Evolutionary conservation across 1,139 yeast genomes (phyloP).

Genomic region (Ogataea hybrid): DNA sequence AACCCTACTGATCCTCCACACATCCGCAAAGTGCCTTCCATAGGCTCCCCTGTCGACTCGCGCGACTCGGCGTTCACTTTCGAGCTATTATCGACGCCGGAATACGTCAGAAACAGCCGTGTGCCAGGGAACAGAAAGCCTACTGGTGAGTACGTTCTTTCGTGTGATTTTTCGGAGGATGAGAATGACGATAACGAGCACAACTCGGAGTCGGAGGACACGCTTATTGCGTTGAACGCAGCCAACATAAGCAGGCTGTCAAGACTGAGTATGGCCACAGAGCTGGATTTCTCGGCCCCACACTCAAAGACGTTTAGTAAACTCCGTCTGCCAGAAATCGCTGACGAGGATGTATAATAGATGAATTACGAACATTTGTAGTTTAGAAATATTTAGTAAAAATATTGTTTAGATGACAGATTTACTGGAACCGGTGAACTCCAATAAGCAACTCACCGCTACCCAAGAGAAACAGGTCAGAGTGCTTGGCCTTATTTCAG

Average conservation of each 20-base stretch:
- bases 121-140: background rate
- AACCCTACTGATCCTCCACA: constrained; percentile 13
- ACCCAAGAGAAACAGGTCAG: constrained; percentile 3
- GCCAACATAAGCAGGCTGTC: constrained; percentile 23
- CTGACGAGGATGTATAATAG: constrained; percentile 12
- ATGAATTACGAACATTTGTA: background rate
- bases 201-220: constrained; percentile 12
- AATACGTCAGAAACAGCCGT: constrained; percentile 5
- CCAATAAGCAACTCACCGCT: background rate
- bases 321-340: constrained; percentile 16
- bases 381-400: background rate
- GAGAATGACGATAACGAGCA: constrained; percentile 11
- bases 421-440: background rate
- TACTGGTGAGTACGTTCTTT: constrained; percentile 1
- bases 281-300: constrained; percentile 17
- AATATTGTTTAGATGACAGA: background rate
- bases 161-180: constrained; percentile 10
- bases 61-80: constrained; percentile 28
- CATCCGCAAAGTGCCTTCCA: constrained; percentile 20
- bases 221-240: constrained; percentile 24
- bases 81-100: constrained; percentile 21
- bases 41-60: constrained; percentile 25
- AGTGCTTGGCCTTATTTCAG: constrained; percentile 16
- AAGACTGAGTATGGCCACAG: constrained; percentile 21
- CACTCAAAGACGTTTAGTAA: constrained; percentile 14